Conservation (phyloP, 345 rosid species). For the Eucalyptus pauciflora region DNA sequence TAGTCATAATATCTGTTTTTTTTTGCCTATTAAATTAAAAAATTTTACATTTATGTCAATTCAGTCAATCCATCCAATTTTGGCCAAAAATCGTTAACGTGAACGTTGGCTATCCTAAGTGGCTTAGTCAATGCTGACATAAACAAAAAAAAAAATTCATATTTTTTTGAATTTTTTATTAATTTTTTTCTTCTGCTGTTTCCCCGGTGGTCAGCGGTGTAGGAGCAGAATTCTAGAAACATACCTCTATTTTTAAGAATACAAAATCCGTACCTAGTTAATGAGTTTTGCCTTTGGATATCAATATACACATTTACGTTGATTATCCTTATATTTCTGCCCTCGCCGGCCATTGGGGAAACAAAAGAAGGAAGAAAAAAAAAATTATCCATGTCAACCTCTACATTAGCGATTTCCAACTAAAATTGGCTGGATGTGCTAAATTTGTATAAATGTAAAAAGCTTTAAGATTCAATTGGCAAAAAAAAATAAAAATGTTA, state of each 20-base stretch:
- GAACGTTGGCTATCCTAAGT: rapidly evolving
- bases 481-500: no score
- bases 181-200: no score
- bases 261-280: no score
- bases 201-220: rapidly evolving
- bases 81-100: rapidly evolving
- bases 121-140: rapidly evolving
- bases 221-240: background rate
- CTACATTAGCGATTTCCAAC: rapidly evolving
- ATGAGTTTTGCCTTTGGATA: no score
- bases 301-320: rapidly evolving
- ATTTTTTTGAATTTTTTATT: no score
- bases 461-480: rapidly evolving
- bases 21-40: rapidly evolving
- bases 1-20: no score
- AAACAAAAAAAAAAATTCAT: no score
- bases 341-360: rapidly evolving
- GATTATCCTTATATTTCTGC: background rate
- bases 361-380: background rate
- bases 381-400: background rate
- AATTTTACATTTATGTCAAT: rapidly evolving
- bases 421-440: rapidly evolving
- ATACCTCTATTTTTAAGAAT: background rate
- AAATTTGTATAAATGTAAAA: rapidly evolving
- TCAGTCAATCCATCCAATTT: rapidly evolving